These are phyloP conservation scores for Monoraphidium neglectum DNA, from an alignment of 139 green algal genomes.

Conservation along the genomic window DNA sequence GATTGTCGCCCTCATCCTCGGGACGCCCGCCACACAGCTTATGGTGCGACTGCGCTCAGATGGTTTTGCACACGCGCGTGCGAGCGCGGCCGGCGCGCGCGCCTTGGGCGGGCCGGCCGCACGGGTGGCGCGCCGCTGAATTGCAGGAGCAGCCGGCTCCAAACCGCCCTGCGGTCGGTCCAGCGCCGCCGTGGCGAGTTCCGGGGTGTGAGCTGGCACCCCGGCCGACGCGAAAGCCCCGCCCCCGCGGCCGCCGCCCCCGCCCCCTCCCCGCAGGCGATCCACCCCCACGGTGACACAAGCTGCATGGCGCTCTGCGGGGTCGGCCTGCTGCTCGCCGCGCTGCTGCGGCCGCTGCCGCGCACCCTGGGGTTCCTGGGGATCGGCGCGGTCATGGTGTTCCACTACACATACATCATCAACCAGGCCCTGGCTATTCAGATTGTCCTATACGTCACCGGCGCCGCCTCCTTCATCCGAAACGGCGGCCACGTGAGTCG, in stretches of 20 bases:
- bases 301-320: slow-evolving; percentile 31
- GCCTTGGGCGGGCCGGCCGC: no score
- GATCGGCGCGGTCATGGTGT: slow-evolving; percentile 46
- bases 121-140: no score
- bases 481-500: slow-evolving; percentile 61
- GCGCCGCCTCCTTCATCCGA: slow-evolving; percentile 11
- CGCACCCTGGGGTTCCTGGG: slow-evolving; percentile 66
- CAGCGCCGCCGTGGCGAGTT: no score
- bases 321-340: slow-evolving; percentile 44
- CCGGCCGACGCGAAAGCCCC: no score
- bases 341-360: slow-evolving; percentile 64
- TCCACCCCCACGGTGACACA: slow-evolving; percentile 29
- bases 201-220: no score
- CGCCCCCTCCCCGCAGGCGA: background rate
- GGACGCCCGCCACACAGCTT: slow-evolving; percentile 68
- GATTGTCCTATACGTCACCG: no score
- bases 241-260: background rate
- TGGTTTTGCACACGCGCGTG: no score
- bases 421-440: slow-evolving; percentile 42
- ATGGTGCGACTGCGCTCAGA: slow-evolving; percentile 58
- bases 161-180: no score
- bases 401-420: slow-evolving; percentile 59
- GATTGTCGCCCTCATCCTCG: slow-evolving; percentile 78
- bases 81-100: no score
- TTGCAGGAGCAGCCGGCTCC: no score